phyloP scores from a whole-genome alignment of 345 rosid species.

The Syzygium aromaticum region DNA sequence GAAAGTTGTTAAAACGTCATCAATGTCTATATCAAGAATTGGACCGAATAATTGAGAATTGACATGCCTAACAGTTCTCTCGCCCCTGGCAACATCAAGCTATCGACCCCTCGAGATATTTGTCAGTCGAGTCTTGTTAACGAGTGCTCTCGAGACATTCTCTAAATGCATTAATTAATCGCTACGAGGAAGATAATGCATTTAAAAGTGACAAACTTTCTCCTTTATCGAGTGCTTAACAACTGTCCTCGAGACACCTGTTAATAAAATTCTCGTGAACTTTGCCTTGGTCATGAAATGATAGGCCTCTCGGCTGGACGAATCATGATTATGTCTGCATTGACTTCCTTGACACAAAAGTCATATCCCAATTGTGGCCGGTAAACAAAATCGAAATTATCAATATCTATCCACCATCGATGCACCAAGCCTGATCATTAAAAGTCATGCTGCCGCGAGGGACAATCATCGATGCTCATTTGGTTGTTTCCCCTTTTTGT shows the following conservation, averaged over 20 bases:
- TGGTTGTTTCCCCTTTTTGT: background rate
- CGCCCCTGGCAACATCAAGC: background rate
- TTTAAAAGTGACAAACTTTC: background rate
- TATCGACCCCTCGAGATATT: background rate
- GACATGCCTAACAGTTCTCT: background rate
- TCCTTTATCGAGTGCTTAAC: background rate
- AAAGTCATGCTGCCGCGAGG: background rate
- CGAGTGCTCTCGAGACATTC: fast-evolving
- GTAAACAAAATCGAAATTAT: background rate
- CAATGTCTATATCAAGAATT: background rate
- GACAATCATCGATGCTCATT: background rate
- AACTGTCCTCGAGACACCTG: too few species aligned
- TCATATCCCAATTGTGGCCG: background rate
- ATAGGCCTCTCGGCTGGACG: background rate
- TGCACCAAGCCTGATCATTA: background rate
- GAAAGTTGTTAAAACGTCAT: background rate
- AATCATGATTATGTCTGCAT: background rate
- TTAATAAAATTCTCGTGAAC: background rate
- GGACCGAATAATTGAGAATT: background rate
- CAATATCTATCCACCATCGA: background rate
- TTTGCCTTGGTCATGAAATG: fast-evolving
- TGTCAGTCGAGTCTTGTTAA: background rate
- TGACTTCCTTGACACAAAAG: background rate
- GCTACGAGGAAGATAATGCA: background rate
- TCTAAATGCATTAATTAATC: background rate